These are phyloP conservation scores for Herpetomonas samuelpessoai DNA, from an alignment of 208 protist genomes.

Conservation along the genomic window DNA sequence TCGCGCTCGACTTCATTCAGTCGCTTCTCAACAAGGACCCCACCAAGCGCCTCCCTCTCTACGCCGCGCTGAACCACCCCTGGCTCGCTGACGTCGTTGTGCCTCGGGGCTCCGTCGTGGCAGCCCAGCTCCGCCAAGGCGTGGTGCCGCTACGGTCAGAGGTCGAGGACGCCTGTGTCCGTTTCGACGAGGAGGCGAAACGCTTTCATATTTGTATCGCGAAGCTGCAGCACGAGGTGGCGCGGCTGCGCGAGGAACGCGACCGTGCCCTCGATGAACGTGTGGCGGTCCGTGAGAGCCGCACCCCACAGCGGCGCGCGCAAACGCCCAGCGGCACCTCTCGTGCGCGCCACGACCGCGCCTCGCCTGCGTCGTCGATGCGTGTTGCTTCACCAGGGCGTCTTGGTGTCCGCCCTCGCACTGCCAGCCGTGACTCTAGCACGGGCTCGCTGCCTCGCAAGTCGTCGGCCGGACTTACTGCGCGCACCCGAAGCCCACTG, in stretches of 20 bases:
- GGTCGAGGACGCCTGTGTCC: constrained; percentile 52
- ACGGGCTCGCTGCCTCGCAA: constrained; percentile 28
- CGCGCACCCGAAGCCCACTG: constrained; percentile 69
- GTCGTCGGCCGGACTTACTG: constrained; percentile 27
- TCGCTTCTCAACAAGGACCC: constrained; percentile 90
- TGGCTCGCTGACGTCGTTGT: constrained; percentile 86
- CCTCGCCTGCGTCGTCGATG: constrained; percentile 31
- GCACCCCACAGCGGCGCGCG: constrained; percentile 55
- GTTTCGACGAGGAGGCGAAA: constrained; percentile 77
- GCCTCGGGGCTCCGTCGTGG: constrained; percentile 70
- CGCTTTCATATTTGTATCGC: constrained; percentile 71
- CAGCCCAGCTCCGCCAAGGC: constrained; percentile 45
- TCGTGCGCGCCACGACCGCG: constrained; percentile 36
- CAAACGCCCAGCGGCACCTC: constrained; percentile 58
- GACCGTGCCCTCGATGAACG: constrained; percentile 34
- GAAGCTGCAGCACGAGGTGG: constrained; percentile 65
- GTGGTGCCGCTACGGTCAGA: constrained; percentile 26
- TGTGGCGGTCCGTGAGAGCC: constrained; percentile 20
- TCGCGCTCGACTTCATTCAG: constrained; percentile 75
- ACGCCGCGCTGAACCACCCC: constrained; percentile 78
- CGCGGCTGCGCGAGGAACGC: constrained; percentile 51
- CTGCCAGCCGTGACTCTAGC: constrained; percentile 37
- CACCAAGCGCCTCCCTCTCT: constrained; percentile 81
- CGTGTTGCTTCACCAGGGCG: constrained; percentile 34
- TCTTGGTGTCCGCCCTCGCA: constrained; percentile 9